These are phyloP conservation scores for Solanum chmielewskii DNA, from an alignment of 257 asterid genomes.

Conservation along the genomic window DNA sequence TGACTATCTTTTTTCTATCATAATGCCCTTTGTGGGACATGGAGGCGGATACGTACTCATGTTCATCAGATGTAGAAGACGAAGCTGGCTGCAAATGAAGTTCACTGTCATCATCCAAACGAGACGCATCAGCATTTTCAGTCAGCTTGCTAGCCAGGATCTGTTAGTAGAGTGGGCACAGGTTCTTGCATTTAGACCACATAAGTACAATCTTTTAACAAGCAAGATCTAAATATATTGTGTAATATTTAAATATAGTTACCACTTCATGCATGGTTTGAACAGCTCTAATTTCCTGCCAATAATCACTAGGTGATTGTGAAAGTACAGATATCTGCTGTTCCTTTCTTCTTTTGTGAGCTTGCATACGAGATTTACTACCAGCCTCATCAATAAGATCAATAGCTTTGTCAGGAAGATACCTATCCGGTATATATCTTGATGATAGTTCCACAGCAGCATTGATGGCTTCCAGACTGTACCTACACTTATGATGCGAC, in stretches of 20 bases:
- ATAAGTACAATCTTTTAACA: not conserved
- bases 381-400: slow-evolving; percentile 99
- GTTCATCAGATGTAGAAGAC: slow-evolving; percentile 23
- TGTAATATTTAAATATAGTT: not conserved
- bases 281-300: slow-evolving; percentile 83
- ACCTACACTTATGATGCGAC: slow-evolving; percentile 73
- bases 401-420: slow-evolving; percentile 97
- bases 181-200: not conserved
- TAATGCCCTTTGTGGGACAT: not conserved
- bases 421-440: slow-evolving; percentile 82
- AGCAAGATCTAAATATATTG: not conserved
- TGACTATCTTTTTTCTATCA: not conserved
- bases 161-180: slow-evolving; percentile 16
- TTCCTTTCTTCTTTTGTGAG: slow-evolving; percentile 61
- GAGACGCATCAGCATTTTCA: slow-evolving; percentile 24
- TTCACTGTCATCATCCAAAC: slow-evolving; percentile 25
- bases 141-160: slow-evolving; percentile 31
- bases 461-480: slow-evolving; percentile 76
- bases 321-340: slow-evolving; percentile 58
- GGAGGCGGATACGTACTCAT: slow-evolving; percentile 53
- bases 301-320: slow-evolving; percentile 63
- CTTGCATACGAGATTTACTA: slow-evolving; percentile 89
- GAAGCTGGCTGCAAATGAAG: slow-evolving; percentile 16
- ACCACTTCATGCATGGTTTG: slow-evolving; percentile 75
- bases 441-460: slow-evolving; percentile 91